Evolutionary conservation across 1,284 basidiomycete genomes (phyloP).

Genomic region (Vanrija pseudolonga): DNA sequence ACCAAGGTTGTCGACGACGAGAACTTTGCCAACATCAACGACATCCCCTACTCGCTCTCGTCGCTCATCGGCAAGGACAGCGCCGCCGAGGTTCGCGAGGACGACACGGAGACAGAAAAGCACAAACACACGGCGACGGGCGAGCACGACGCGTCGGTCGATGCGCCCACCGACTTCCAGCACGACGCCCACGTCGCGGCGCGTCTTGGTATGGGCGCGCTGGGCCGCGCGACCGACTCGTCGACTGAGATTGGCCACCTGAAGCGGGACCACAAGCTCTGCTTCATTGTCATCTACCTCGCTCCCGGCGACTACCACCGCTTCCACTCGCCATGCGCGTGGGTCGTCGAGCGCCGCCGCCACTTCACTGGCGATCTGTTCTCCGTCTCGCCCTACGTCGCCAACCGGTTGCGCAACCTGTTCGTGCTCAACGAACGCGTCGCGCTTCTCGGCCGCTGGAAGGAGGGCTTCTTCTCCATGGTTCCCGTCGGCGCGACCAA

Average conservation of each 20-base stretch:
- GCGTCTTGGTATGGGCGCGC: conserved; percentile 44
- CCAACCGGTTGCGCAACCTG: conserved; percentile 81
- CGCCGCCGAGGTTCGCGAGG: conserved; percentile 22
- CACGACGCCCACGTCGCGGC: conserved; percentile 57
- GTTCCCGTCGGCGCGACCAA: conserved; percentile 97
- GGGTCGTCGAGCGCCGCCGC: conserved; percentile 93
- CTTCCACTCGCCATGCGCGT: conserved; percentile 91
- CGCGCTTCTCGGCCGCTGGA: conserved; percentile 91
- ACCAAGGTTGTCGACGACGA: conserved; percentile 55
- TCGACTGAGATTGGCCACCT: conserved; percentile 50
- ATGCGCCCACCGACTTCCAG: conserved; percentile 53
- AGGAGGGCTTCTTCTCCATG: conserved; percentile 94
- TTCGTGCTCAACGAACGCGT: conserved; percentile 98
- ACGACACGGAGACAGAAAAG: background rate
- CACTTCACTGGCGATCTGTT: conserved; percentile 98
- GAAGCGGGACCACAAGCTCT: conserved; percentile 69
- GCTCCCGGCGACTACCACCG: conserved; percentile 98
- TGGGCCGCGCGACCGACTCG: conserved; percentile 53
- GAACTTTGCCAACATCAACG: conserved; percentile 94
- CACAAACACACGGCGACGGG: conserved; percentile 12
- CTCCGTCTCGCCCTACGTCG: conserved; percentile 95
- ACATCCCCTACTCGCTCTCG: conserved; percentile 89
- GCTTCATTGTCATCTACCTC: conserved; percentile 93
- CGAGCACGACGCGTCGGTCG: conserved; percentile 40
- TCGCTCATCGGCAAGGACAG: conserved; percentile 62